Conservation (phyloP, 257 asterid genomes). For the Plantago major region DNA sequence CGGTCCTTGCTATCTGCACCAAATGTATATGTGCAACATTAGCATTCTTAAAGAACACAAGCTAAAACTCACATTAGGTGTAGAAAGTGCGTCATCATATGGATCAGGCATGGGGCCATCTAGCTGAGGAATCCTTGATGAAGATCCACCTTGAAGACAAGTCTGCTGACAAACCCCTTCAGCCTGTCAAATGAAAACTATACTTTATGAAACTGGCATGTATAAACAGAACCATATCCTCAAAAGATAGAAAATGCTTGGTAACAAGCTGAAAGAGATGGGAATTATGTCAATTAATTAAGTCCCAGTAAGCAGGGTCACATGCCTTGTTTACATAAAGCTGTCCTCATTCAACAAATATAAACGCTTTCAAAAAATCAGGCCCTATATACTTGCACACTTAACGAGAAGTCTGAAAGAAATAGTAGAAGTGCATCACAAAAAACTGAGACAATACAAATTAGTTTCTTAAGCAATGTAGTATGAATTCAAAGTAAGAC, state of each 20-base stretch:
- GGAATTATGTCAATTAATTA: slow-evolving; percentile 11
- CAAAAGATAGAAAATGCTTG: not conserved
- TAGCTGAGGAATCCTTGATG: slow-evolving; percentile 56
- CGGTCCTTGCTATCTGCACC: too few relatives aligned
- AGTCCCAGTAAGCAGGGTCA: slow-evolving; percentile 1
- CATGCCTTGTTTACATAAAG: slow-evolving; percentile 10
- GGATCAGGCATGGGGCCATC: slow-evolving; percentile 91
- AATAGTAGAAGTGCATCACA: too few relatives aligned
- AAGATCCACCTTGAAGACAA: slow-evolving; percentile 26
- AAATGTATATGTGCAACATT: not conserved
- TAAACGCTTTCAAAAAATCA: not conserved
- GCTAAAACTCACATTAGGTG: slow-evolving; percentile 70
- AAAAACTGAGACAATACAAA: too few relatives aligned
- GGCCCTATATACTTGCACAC: too few relatives aligned
- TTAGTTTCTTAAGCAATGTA: too few relatives aligned
- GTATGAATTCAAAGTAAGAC: too few relatives aligned
- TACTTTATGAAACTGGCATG: slow-evolving; percentile 15
- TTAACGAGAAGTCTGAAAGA: too few relatives aligned
- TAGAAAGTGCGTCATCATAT: slow-evolving; percentile 76
- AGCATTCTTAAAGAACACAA: slow-evolving; percentile 6
- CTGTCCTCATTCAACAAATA: not conserved
- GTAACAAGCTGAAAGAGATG: not conserved
- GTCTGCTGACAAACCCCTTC: slow-evolving; percentile 35
- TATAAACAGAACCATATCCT: not conserved
- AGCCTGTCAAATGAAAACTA: slow-evolving; percentile 34